These are phyloP conservation scores for Colletotrichum lupini DNA, from an alignment of 2,329 filamentous ascomycete genomes.

Conservation along the genomic window DNA sequence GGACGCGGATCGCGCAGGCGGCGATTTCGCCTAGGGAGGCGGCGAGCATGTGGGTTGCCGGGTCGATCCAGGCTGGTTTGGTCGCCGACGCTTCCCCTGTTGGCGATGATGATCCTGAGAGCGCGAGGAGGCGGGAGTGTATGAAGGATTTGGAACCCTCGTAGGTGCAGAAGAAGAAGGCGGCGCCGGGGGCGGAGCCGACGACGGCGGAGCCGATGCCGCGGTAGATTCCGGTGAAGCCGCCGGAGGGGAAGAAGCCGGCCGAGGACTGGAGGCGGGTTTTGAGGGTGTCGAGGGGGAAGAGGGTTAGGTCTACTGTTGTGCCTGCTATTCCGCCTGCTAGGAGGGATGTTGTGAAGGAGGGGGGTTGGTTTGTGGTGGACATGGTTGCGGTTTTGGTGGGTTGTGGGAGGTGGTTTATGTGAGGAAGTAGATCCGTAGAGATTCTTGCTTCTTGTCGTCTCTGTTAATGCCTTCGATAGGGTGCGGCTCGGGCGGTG, in stretches of 20 bases:
- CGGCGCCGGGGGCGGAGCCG: conserved; percentile 91
- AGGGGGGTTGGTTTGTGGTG: conserved; percentile 38
- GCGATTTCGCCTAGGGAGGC: conserved; percentile 90
- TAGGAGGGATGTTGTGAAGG: conserved; percentile 72
- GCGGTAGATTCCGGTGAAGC: conserved; percentile 91
- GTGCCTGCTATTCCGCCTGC: conserved; percentile 93
- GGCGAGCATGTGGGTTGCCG: conserved; percentile 78
- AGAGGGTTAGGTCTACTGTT: conserved; percentile 96
- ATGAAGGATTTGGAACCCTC: conserved; percentile 76
- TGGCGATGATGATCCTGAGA: neutral
- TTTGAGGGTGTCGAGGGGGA: conserved; percentile 98
- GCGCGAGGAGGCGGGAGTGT: conserved; percentile 44
- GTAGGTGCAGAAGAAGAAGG: conserved; percentile 97
- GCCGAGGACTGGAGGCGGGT: conserved; percentile 89
- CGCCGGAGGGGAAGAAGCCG: conserved; percentile 84
- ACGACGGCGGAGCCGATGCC: conserved; percentile 91
- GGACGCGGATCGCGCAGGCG: conserved; percentile 91
- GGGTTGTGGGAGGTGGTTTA: neutral
- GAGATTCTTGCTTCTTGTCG: neutral
- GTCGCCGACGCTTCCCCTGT: too few relatives aligned
- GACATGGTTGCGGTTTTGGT: neutral
- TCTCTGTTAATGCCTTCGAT: neutral
- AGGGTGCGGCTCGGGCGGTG: neutral
- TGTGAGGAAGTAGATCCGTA: neutral
- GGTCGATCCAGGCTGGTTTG: conserved; percentile 37